Evolutionary conservation across 148 eudicot species (phyloP).

Genomic region (Rhododendron mucronatum): DNA sequence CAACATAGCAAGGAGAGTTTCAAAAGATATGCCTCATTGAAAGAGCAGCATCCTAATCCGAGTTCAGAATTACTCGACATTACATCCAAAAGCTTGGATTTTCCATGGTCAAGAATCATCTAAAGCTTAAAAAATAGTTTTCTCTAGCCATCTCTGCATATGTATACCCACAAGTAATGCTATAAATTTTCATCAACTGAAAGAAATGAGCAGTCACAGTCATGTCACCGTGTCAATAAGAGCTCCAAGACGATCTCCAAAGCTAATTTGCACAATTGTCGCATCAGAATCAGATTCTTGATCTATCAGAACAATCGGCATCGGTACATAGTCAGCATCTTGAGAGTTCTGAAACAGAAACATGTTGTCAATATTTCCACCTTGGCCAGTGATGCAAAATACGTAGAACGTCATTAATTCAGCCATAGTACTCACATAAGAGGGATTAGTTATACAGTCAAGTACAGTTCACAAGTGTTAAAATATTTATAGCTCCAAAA

Average conservation of each 20-base stretch:
- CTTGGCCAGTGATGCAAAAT: not conserved
- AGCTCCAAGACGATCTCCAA: conserved; percentile 97
- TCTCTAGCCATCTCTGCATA: not conserved
- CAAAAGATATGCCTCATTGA: not conserved
- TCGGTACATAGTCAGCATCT: conserved; percentile 59
- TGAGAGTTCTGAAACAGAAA: conserved; percentile 42
- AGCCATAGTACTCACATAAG: not conserved
- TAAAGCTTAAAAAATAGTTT: not conserved
- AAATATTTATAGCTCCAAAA: not conserved
- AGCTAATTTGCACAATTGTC: conserved; percentile 83
- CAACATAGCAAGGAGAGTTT: not conserved
- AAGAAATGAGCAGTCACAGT: not conserved
- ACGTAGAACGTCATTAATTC: not conserved
- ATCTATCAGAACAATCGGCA: conserved; percentile 81
- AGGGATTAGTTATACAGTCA: not conserved
- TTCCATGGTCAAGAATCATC: not conserved
- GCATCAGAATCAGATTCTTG: conserved; percentile 77
- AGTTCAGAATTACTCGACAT: not conserved
- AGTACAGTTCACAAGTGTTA: not conserved
- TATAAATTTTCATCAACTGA: not conserved
- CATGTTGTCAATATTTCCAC: not conserved
- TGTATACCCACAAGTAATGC: not conserved
- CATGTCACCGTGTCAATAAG: conserved; percentile 83
- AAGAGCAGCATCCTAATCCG: not conserved
- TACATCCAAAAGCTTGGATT: not conserved